These are phyloP conservation scores for Solanum sparsipilum DNA, from an alignment of 257 asterid species.

Conservation along the genomic window DNA sequence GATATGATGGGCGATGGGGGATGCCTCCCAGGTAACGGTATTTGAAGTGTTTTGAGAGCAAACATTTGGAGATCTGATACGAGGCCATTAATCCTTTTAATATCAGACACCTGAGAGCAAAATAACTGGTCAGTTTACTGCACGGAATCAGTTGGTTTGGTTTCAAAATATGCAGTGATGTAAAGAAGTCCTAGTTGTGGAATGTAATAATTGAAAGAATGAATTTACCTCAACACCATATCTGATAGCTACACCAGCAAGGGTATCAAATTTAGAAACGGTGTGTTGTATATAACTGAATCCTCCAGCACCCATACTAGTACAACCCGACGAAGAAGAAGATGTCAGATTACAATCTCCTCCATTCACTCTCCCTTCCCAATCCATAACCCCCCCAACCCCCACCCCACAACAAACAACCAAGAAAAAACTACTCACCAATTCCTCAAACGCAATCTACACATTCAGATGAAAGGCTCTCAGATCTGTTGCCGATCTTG, in stretches of 20 bases:
- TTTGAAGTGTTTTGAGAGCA: conserved; percentile 72
- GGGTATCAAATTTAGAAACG: conserved; percentile 71
- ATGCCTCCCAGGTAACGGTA: conserved; percentile 86
- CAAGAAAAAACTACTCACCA: neutral
- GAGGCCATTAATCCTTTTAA: conserved; percentile 76
- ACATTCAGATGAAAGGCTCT: neutral
- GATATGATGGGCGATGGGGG: conserved; percentile 61
- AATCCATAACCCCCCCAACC: conserved; percentile 9
- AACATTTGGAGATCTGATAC: conserved; percentile 89
- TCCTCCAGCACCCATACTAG: conserved; percentile 28
- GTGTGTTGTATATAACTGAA: conserved; percentile 36
- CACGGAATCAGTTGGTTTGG: neutral
- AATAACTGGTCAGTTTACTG: neutral
- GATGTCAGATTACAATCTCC: conserved; percentile 15
- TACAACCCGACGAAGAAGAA: conserved; percentile 6
- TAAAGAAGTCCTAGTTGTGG: neutral
- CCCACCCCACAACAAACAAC: too few species aligned
- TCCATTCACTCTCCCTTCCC: conserved; percentile 23
- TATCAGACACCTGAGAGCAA: conserved; percentile 55
- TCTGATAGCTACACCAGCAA: conserved; percentile 85
- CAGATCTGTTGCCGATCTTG: neutral
- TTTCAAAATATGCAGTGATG: neutral
- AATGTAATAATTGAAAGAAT: neutral
- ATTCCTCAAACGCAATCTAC: neutral
- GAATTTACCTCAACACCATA: conserved; percentile 75